Base-by-base conservation (phyloP, 1,284 basidiomycete species). In the Cystobasidium slooffiae region DNA sequence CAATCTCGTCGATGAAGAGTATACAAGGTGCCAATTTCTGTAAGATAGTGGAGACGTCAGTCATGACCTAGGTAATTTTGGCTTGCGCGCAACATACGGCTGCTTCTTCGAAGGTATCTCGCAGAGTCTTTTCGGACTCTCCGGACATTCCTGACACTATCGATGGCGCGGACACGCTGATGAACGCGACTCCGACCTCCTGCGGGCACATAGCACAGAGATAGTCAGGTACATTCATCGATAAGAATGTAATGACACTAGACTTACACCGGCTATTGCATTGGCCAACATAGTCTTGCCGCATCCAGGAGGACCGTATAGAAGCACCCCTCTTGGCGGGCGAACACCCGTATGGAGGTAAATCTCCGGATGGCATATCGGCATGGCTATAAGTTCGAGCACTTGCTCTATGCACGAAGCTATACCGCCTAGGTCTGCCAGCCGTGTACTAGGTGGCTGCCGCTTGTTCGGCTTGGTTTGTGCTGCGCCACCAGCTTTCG, bases 121-220 rank as follows among this genome's bases (percentile, higher is more conserved):
- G 85, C 18, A 99, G 84, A 0, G 94, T 94, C 84, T 96, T 97
- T 82, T 99, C 96, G 0, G 92, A 94, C 84, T 99, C 96, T 73
- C 96, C 96, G 0, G 93, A 97, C 90, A 98, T 97, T 0, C 96
- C 96, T 0, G 92, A 94, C 0, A 99, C 94, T 76, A 99, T 91
- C 0, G 91, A 92, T 0, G 96, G 96, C 0, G 96, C 95, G 5
- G 93, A 95, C 72, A 99, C 89, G 68, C 86, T 92, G 77, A 99
- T 93, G 81, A 98, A 97, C 0, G 95, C 96, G 2, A 97, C 87
- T 1, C 89, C 91, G 0, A 97, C 86, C 84, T 97, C 93, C 93
- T 94, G 65, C 16, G 72, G 16, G 52, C 51, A 7, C 14, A 43
- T 5, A 24, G 37, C 9, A 16, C 24, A 24, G 8, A 12, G 10